Evolutionary conservation across 768 basidiomycete genomes (phyloP).

Genomic region (Serpula lacrymans): DNA sequence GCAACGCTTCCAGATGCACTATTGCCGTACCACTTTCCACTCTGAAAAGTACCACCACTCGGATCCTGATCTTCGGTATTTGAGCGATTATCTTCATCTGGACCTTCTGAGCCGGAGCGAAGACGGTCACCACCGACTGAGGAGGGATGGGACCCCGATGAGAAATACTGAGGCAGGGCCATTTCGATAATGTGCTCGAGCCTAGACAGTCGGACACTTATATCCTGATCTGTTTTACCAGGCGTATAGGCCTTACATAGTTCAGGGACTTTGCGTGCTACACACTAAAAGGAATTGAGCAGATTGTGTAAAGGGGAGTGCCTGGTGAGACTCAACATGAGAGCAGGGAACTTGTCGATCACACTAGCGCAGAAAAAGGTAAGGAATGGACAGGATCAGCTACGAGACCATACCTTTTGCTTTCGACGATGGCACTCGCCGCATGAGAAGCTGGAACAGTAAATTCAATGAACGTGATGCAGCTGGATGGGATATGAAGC

Average conservation of each 20-base stretch:
- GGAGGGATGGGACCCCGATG: conserved; percentile 36
- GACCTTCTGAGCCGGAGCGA: conserved; percentile 46
- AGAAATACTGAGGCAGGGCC: conserved; percentile 73
- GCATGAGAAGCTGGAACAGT: conserved; percentile 65
- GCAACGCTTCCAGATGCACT: conserved; percentile 83
- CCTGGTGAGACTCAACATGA: conserved; percentile 50
- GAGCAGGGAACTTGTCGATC: conserved; percentile 84
- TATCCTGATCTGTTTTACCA: conserved; percentile 81
- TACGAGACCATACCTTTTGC: conserved; percentile 72
- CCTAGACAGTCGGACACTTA: conserved; percentile 67
- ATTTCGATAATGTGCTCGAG: conserved; percentile 80
- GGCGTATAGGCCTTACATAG: conserved; percentile 87
- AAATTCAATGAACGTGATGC: conserved; percentile 4
- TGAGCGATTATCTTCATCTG: conserved; percentile 69
- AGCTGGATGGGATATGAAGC: conserved; percentile 4
- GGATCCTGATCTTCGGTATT: conserved; percentile 76
- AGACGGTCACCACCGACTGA: conserved; percentile 31
- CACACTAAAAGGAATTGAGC: conserved; percentile 47
- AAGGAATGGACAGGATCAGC: conserved; percentile 11
- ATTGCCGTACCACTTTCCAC: conserved; percentile 83
- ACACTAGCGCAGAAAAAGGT: conserved; percentile 49
- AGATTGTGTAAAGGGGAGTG: conserved; percentile 7
- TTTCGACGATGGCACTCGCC: conserved; percentile 88
- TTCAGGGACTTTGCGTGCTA: conserved; percentile 84
- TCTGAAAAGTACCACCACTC: conserved; percentile 72